phyloP scores from a whole-genome alignment of 2,329 filamentous ascomycete species.

The Calonectria honghensis region DNA sequence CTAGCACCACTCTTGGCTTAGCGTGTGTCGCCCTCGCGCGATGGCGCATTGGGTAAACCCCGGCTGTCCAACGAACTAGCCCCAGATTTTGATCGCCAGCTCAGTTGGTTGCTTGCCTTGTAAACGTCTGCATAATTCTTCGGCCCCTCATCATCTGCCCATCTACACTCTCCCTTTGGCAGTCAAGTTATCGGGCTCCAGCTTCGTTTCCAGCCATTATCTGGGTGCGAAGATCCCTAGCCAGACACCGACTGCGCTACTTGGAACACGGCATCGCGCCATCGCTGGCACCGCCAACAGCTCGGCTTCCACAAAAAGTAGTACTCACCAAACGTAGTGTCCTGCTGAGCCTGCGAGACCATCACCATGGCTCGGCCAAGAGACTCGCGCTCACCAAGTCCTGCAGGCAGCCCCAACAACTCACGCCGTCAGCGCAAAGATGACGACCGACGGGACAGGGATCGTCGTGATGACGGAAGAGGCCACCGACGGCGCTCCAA shows the following conservation, averaged over 20 bases:
- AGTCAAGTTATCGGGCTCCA: conserved; percentile 1
- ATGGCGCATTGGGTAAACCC: conserved; percentile 41
- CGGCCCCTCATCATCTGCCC: conserved; percentile 41
- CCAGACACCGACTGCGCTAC: conserved; percentile 35
- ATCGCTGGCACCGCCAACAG: conserved; percentile 49
- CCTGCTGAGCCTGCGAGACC: conserved; percentile 65
- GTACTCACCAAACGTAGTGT: conserved; percentile 62
- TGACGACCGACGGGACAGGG: conserved; percentile 74
- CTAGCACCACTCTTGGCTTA: conserved; percentile 46
- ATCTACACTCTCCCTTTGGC: conserved; percentile 24
- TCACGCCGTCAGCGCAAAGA: conserved; percentile 80
- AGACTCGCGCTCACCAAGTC: conserved; percentile 91
- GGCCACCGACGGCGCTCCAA: conserved; percentile 74
- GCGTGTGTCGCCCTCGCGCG: conserved; percentile 44
- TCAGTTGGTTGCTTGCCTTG: conserved; percentile 32
- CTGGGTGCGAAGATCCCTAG: conserved; percentile 3
- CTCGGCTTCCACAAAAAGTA: conserved; percentile 58
- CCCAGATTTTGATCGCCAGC: conserved; percentile 45
- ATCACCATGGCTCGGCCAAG: conserved; percentile 77
- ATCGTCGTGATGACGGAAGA: conserved; percentile 70
- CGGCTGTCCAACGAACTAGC: conserved; percentile 33
- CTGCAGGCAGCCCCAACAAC: conserved; percentile 89
- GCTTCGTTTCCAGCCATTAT: conserved; percentile 1
- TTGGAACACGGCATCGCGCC: conserved; percentile 43
- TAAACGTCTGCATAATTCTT: conserved; percentile 29